Conservation (phyloP, 805 yeast species). For the Lachancea sp. region DNA sequence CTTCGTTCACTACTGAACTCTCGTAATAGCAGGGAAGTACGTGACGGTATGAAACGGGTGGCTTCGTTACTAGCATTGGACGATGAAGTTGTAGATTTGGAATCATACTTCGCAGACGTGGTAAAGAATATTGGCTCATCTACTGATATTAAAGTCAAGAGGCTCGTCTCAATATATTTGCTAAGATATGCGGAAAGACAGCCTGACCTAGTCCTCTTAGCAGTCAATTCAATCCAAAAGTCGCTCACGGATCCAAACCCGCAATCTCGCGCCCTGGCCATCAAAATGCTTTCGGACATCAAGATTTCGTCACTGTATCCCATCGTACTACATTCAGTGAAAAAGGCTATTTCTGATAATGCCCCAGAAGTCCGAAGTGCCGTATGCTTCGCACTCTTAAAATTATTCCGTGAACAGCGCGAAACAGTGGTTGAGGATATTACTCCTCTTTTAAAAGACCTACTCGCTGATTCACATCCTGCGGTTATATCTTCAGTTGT, state of each 20-base stretch:
- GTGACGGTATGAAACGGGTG: constrained; percentile 54
- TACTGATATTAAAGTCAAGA: constrained; percentile 53
- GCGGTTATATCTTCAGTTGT: constrained; percentile 68
- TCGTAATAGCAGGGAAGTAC: constrained; percentile 55
- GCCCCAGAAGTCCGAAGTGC: constrained; percentile 76
- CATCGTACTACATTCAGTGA: constrained; percentile 65
- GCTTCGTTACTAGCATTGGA: constrained; percentile 40
- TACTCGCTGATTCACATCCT: constrained; percentile 60
- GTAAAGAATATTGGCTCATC: constrained; percentile 75
- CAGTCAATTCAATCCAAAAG: constrained; percentile 89
- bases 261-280: constrained; percentile 60
- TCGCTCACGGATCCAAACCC: constrained; percentile 66
- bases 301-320: constrained; percentile 76
- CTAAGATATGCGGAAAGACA: constrained; percentile 72
- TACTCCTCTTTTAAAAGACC: constrained; percentile 40
- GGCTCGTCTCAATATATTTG: constrained; percentile 70
- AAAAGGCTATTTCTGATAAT: constrained; percentile 59
- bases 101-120: constrained; percentile 70
- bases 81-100: constrained; percentile 35
- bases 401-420: constrained; percentile 39
- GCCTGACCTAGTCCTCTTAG: constrained; percentile 82
- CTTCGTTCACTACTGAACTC: constrained; percentile 62
- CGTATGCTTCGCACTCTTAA: constrained; percentile 68
- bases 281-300: constrained; percentile 78
- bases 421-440: constrained; percentile 42